Base-by-base conservation (phyloP, 2,329 filamentous ascomycete genomes). In the Cyphellophora attinorum region DNA sequence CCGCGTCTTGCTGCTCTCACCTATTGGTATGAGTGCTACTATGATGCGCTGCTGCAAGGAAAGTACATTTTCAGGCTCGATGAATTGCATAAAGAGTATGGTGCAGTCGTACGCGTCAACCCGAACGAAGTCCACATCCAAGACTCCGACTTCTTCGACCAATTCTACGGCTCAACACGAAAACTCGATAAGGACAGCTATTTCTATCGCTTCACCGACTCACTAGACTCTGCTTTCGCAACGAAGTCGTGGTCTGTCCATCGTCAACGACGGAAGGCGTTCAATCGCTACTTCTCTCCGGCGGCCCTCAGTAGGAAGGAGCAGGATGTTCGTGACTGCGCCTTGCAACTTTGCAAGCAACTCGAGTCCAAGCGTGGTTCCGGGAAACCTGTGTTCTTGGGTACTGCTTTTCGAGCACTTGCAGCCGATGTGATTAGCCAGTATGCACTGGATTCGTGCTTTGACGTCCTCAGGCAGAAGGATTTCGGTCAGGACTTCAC, bases 261-360 rank as follows among this genome's bases (percentile, higher is more conserved):
- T 39, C 53, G 55, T 2, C 41, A 53, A 10, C 42, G 51, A 4
- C 48, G 57, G 5, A 49, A 52, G 19, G 47, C 53, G 11, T 53
- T 59, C 46, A 57, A 52, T 34, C 53, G 55, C 4, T 59, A 52
- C 47, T 60, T 59, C 44, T 55, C 55, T n/a, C 27, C 36, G n/a
- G 40, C 40, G 6, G 42, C 40, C 29, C 37, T 46, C 25, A 14
- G 18, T 13, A 16, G 18, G 8, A n/a, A 14, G 3, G 19, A 14
- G 17, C n/a, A 16, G 12, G 18, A 21, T 32, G 23, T 31, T 12
- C 19, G 23, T 17, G 34, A 38, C 4, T 33, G 35, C 27, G 39
- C 44, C 13, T 43, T 46, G 25, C 40, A 45, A 33, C 35, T 48
- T 18, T 47, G 46, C 30, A 32, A 27, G 10, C 44, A 44, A 4